These are phyloP conservation scores for Tetraselmis striata DNA, from an alignment of 139 green algal species.

Conservation along the genomic window DNA sequence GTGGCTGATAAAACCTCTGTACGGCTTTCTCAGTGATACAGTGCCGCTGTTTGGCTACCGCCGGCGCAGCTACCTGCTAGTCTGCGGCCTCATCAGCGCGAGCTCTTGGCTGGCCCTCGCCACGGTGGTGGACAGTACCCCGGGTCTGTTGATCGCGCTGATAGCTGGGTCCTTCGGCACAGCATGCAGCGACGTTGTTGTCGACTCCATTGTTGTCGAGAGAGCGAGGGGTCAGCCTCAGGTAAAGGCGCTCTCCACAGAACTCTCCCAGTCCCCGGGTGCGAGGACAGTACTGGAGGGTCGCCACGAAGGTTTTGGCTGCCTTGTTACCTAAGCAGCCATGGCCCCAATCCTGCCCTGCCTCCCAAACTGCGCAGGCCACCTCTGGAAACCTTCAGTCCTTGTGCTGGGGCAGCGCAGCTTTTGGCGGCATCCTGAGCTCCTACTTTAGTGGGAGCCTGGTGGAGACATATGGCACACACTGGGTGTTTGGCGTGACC, in stretches of 20 bases:
- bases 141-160: constrained; percentile 40
- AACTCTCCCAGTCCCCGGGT: no score
- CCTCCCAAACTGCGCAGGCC: no score
- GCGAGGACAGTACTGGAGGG: no score
- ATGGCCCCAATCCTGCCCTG: no score
- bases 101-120: constrained; percentile 59
- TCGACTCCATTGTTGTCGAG: constrained; percentile 96
- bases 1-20: constrained; percentile 91
- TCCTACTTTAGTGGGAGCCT: constrained; percentile 85
- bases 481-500: constrained; percentile 61
- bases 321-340: no score
- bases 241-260: constrained; percentile 27
- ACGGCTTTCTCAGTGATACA: constrained; percentile 85
- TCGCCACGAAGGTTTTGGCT: no score
- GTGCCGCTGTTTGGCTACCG: constrained; percentile 92
- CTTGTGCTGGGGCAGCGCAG: constrained; percentile 82
- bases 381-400: constrained; percentile 81
- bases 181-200: constrained; percentile 87
- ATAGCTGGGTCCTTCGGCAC: constrained; percentile 59
- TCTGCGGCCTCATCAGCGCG: constrained; percentile 60
- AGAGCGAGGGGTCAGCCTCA: constrained; percentile 34
- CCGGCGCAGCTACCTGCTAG: constrained; percentile 74
- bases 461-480: constrained; percentile 51
- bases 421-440: constrained; percentile 69
- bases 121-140: constrained; percentile 33